phyloP scores from a whole-genome alignment of 306 rosid species.

The Vigna unguiculata region DNA sequence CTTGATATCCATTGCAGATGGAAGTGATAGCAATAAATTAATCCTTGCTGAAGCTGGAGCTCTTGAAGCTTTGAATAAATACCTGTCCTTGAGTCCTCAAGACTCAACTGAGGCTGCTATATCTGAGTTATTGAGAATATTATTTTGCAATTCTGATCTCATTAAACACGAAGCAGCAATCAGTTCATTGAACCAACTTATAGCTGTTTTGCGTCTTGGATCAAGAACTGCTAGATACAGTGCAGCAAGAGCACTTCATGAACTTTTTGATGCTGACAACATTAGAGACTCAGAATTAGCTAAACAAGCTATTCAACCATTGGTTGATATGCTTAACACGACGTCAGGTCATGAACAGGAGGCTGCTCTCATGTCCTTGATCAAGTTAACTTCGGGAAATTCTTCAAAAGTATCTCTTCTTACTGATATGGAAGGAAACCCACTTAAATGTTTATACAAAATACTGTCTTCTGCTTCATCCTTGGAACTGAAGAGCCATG shows the following conservation, averaged over 20 bases:
- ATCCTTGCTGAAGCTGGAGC: constrained; percentile 96
- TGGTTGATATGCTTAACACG: constrained; percentile 91
- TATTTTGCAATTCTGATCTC: constrained; percentile 87
- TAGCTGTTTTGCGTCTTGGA: constrained; percentile 95
- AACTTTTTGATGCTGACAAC: constrained; percentile 74
- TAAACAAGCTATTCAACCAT: constrained; percentile 84
- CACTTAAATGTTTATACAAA: constrained; percentile 77
- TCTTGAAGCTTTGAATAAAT: constrained; percentile 91
- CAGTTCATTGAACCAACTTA: constrained; percentile 87
- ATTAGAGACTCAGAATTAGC: constrained; percentile 84
- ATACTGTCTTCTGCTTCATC: constrained; percentile 78
- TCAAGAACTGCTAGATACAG: constrained; percentile 94
- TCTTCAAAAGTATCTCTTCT: constrained; percentile 66
- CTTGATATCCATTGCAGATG: constrained; percentile 86
- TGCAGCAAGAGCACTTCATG: constrained; percentile 88
- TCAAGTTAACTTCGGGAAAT: constrained; percentile 80
- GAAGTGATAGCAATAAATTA: constrained; percentile 83
- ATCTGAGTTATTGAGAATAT: constrained; percentile 81
- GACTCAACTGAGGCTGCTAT: constrained; percentile 87
- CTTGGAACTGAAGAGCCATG: constrained; percentile 76
- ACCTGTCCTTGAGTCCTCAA: constrained; percentile 98
- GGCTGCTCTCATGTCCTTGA: constrained; percentile 82
- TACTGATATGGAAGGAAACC: constrained; percentile 82
- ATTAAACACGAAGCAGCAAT: constrained; percentile 78
- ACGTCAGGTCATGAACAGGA: constrained; percentile 87